These are phyloP conservation scores for Thielaviopsis punctulata DNA, from an alignment of 2,329 filamentous ascomycete species.

Conservation along the genomic window DNA sequence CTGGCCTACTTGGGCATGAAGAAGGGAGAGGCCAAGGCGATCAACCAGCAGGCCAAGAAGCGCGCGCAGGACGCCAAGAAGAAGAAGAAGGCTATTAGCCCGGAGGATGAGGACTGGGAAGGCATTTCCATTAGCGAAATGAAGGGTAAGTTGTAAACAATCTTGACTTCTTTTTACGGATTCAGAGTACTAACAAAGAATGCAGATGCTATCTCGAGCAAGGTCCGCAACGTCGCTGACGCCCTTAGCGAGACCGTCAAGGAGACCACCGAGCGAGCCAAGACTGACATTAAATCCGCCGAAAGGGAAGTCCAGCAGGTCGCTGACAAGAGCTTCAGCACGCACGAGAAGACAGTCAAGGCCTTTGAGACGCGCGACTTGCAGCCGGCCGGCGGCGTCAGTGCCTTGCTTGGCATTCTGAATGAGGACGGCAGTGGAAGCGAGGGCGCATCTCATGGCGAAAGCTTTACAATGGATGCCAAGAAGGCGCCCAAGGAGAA, in stretches of 20 bases:
- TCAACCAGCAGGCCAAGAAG: slow-evolving; percentile 7
- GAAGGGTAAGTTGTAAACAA: slow-evolving; percentile 2
- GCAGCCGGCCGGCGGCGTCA: background rate
- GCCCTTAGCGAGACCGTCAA: slow-evolving; percentile 3
- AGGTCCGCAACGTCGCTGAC: background rate
- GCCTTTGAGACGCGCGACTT: background rate
- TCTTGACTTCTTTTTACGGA: background rate
- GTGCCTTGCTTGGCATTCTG: slow-evolving; percentile 6
- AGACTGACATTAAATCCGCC: slow-evolving; percentile 1
- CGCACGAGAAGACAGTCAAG: background rate
- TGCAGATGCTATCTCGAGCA: slow-evolving; percentile 5
- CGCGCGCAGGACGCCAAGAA: background rate
- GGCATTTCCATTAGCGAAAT: slow-evolving; percentile 7
- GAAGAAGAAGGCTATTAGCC: background rate
- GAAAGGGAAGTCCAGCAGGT: background rate
- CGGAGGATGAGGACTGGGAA: slow-evolving; percentile 1
- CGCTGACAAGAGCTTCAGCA: background rate
- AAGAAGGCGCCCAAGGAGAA: background rate
- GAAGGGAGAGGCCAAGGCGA: slow-evolving; percentile 2
- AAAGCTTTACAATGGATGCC: background rate
- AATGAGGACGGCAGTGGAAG: background rate
- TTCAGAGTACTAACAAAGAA: background rate
- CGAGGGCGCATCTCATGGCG: too few species aligned
- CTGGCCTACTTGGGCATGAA: slow-evolving; percentile 1
- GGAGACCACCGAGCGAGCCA: background rate